Conservation (phyloP, 257 asterid species). For the Marsdenia floribunda region DNA sequence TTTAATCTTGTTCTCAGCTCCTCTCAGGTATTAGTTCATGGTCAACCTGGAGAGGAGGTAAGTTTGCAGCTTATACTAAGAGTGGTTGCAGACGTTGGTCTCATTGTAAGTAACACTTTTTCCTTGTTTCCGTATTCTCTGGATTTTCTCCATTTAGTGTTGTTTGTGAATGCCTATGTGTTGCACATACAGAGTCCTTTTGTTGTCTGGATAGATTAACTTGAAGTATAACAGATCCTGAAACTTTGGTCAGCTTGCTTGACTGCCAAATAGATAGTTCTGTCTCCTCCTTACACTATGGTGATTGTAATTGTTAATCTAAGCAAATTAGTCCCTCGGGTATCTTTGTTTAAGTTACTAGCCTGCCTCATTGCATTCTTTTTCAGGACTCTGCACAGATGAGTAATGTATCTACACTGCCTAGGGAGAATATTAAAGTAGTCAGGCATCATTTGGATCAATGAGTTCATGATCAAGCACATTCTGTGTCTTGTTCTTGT, state of each 20-base stretch:
- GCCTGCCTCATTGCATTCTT: neutral
- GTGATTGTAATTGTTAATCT: neutral
- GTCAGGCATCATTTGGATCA: neutral
- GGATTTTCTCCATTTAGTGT: neutral
- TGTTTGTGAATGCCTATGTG: neutral
- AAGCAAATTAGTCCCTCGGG: neutral
- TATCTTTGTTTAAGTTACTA: neutral
- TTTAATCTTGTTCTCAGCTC: conserved; percentile 18
- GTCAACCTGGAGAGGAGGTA: conserved; percentile 89
- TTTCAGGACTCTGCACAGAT: neutral
- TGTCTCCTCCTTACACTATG: neutral
- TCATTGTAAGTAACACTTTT: conserved; percentile 56
- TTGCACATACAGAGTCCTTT: neutral
- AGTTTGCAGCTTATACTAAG: conserved; percentile 84
- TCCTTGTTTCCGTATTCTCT: neutral
- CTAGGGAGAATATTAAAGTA: neutral
- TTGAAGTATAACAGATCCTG: neutral
- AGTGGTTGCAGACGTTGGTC: conserved; percentile 98
- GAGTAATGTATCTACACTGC: neutral
- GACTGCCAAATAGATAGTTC: neutral
- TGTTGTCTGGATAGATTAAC: neutral
- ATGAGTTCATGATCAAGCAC: neutral
- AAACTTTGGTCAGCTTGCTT: neutral
- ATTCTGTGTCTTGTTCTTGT: neutral
- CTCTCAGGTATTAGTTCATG: conserved; percentile 65